Percentiles rank a stretch among this genome's conserved stretches.
Evolutionary conservation across 2,329 filamentous ascomycete species (phyloP).

Genomic region (Atkinsonella hypoxylon): DNA sequence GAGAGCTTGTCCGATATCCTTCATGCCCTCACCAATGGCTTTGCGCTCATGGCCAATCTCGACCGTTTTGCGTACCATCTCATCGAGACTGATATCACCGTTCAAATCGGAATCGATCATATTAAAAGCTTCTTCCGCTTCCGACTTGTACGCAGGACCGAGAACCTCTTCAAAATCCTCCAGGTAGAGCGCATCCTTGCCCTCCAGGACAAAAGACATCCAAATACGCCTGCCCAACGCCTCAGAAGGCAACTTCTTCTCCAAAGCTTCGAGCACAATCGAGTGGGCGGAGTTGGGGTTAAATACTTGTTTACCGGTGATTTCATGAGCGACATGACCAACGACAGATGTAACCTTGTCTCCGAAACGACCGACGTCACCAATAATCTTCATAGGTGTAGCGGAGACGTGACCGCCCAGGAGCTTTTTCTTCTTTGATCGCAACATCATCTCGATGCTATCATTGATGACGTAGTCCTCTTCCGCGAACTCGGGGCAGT

Average conservation of each 20-base stretch:
- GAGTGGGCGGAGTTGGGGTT: constrained; percentile 86
- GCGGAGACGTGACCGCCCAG: constrained; percentile 42
- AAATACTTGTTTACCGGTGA: constrained; percentile 91
- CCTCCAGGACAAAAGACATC: constrained; percentile 96
- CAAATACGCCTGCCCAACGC: constrained; percentile 90
- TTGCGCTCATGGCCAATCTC: constrained; percentile 80
- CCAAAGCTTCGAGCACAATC: constrained; percentile 77
- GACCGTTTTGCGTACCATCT: constrained; percentile 81
- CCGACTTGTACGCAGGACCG: constrained; percentile 56
- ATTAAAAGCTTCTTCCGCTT: constrained; percentile 77
- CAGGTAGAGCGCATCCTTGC: constrained; percentile 61
- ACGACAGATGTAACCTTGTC: constrained; percentile 91
- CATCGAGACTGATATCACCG: constrained; percentile 86
- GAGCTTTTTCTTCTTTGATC: constrained; percentile 35
- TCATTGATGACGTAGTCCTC: constrained; percentile 91
- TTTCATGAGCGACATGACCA: constrained; percentile 85
- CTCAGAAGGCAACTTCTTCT: constrained; percentile 73
- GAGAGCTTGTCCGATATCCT: constrained; percentile 92
- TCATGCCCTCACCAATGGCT: constrained; percentile 84
- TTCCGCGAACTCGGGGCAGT: constrained; percentile 79
- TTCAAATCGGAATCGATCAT: constrained; percentile 79
- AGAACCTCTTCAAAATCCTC: constrained; percentile 87
- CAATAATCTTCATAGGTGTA: constrained; percentile 69
- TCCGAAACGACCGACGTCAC: constrained; percentile 67
- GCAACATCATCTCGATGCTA: constrained; percentile 57